phyloP scores from a whole-genome alignment of 1,284 basidiomycete genomes.

The Ceratorhiza oryzae-sativae region DNA sequence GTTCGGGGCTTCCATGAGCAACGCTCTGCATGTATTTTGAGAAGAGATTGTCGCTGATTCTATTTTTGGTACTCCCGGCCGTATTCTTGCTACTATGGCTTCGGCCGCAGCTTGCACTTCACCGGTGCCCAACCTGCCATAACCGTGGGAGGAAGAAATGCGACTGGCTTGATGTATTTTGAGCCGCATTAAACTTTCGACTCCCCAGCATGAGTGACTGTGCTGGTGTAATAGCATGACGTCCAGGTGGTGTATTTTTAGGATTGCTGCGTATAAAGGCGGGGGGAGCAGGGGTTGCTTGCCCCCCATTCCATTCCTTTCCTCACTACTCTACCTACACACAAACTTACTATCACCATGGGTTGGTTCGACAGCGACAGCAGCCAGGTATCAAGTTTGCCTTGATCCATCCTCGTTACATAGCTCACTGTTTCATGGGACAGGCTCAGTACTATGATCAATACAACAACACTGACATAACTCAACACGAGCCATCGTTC shows the following conservation, averaged over 20 bases:
- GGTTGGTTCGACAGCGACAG: slow-evolving; percentile 62
- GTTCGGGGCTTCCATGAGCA: not conserved
- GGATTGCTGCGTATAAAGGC: not conserved
- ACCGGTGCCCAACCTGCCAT: not conserved
- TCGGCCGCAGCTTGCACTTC: not conserved
- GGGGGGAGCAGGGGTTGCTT: not conserved
- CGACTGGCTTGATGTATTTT: not conserved
- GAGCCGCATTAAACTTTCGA: not conserved
- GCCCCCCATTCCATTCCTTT: not conserved
- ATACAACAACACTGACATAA: no score
- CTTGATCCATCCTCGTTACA: not conserved
- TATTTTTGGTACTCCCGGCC: not conserved
- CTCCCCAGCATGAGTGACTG: not conserved
- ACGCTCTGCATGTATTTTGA: not conserved
- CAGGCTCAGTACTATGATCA: no score
- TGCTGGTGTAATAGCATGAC: not conserved
- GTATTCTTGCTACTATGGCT: not conserved
- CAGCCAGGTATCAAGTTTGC: slow-evolving; percentile 50
- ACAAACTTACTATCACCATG: slow-evolving; percentile 53
- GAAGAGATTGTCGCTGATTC: not conserved
- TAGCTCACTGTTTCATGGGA: no score
- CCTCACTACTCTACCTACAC: slow-evolving; percentile 8
- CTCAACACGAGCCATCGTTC: no score
- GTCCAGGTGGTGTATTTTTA: not conserved
- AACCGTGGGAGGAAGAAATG: not conserved